Conservation (phyloP, 192 early-diverging fungal species). For the Backusella parvicylindrica region DNA sequence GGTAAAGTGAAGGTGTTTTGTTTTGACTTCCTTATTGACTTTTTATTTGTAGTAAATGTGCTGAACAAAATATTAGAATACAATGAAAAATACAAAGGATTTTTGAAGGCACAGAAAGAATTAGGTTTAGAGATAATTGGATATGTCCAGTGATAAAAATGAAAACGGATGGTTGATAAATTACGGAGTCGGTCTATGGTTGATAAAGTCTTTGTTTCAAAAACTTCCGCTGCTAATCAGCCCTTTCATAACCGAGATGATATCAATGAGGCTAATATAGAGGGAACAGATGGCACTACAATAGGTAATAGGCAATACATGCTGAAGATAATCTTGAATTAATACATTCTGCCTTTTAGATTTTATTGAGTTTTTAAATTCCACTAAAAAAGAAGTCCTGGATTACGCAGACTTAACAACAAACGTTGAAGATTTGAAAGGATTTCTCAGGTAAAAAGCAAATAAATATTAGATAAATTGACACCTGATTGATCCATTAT, state of each 20-base stretch:
- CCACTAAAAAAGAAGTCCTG: constrained; percentile 5
- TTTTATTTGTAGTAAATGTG: constrained; percentile 4
- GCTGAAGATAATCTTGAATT: constrained; percentile 11
- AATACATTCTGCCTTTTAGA: constrained; percentile 13
- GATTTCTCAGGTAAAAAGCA: constrained; percentile 9
- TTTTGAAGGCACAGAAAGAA: background rate
- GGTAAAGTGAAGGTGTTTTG: constrained; percentile 3
- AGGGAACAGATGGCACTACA: constrained; percentile 1
- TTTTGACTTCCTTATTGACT: constrained; percentile 1
- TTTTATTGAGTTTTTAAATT: constrained; percentile 6
- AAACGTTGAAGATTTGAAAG: constrained; percentile 16
- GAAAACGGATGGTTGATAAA: constrained; percentile 4
- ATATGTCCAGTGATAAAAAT: background rate
- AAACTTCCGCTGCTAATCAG: background rate
- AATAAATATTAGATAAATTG: constrained; percentile 14
- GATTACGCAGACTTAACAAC: constrained; percentile 11
- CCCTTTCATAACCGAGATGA: background rate
- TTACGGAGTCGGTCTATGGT: background rate
- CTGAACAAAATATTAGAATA: background rate
- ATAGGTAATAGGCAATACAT: constrained; percentile 5
- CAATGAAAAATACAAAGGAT: background rate
- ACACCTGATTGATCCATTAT: constrained; percentile 9
- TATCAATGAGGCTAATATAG: background rate
- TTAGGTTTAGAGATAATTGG: background rate
- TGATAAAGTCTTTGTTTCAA: constrained; percentile 2